Conservation (phyloP, 1,284 basidiomycete species). For the Trichosporon sp. region DNA sequence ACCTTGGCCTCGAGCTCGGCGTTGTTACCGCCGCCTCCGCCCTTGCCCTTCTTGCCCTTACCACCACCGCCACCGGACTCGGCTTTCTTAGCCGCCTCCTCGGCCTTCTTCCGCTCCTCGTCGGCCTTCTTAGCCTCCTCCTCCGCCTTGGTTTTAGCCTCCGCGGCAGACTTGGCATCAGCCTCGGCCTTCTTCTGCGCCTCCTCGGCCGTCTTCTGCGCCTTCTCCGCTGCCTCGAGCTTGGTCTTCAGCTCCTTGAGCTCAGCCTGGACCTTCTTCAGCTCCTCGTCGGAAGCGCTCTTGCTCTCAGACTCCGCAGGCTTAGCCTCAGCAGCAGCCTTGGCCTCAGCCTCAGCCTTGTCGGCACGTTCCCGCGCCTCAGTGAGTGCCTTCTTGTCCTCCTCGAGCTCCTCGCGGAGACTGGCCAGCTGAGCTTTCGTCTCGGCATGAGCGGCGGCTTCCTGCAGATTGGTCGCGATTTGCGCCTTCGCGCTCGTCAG, state of each 20-base stretch:
- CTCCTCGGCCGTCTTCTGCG: not conserved
- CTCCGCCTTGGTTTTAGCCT: not conserved
- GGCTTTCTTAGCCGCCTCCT: not conserved
- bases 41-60: constrained; percentile 20
- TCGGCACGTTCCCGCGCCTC: constrained; percentile 6
- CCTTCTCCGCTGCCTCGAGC: not conserved
- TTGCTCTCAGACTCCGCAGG: constrained; percentile 14
- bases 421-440: constrained; percentile 30
- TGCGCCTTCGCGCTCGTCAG: constrained; percentile 26
- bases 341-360: constrained; percentile 18
- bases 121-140: not conserved
- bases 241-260: not conserved
- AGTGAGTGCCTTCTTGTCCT: constrained; percentile 12
- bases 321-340: constrained; percentile 1
- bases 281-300: not conserved
- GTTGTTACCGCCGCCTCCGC: constrained; percentile 8
- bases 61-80: not conserved
- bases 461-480: constrained; percentile 19
- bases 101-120: not conserved
- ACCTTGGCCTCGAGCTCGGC: constrained; percentile 1
- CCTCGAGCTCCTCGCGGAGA: constrained; percentile 28
- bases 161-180: not conserved
- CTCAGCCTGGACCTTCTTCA: constrained; percentile 17
- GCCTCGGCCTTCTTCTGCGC: not conserved
- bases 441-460: constrained; percentile 21